phyloP scores from a whole-genome alignment of 208 protist genomes.

The Acanthamoeba royreba region DNA sequence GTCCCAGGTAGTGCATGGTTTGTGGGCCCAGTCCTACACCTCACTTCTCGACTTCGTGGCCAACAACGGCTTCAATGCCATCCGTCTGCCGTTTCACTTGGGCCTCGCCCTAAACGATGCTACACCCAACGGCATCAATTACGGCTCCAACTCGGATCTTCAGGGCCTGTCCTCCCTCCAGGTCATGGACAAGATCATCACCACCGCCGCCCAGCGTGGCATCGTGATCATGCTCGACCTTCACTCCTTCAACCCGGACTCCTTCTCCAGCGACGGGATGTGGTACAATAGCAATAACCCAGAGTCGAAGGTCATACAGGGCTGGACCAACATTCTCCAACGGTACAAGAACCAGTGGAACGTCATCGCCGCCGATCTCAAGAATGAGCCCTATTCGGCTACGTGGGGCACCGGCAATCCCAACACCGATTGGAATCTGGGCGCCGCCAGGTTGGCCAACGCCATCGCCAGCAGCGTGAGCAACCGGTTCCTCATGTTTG shows the following conservation, averaged over 20 bases:
- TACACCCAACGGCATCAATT: constrained; percentile 43
- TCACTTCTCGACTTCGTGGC: constrained; percentile 39
- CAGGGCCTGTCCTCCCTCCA: constrained; percentile 21
- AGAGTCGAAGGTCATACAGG: neutral
- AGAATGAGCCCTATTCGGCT: neutral
- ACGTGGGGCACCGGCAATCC: constrained; percentile 19
- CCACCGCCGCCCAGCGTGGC: neutral
- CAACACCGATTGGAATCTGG: neutral
- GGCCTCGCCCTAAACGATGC: constrained; percentile 57
- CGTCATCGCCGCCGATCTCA: constrained; percentile 27
- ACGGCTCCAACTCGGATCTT: constrained; percentile 47
- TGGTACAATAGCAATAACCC: constrained; percentile 30
- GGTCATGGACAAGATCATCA: constrained; percentile 7
- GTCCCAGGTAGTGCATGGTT: neutral
- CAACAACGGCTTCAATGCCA: constrained; percentile 41
- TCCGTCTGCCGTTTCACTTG: constrained; percentile 51
- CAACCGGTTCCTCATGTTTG: neutral
- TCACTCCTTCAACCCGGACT: neutral
- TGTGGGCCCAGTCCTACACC: neutral
- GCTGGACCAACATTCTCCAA: neutral
- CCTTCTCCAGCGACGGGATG: neutral
- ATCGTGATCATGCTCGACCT: constrained; percentile 38
- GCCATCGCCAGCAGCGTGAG: neutral
- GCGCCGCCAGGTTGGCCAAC: neutral
- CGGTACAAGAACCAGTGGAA: constrained; percentile 33